Base-by-base conservation (phyloP, 257 asterid species). In the Capsicum rhomboideum region DNA sequence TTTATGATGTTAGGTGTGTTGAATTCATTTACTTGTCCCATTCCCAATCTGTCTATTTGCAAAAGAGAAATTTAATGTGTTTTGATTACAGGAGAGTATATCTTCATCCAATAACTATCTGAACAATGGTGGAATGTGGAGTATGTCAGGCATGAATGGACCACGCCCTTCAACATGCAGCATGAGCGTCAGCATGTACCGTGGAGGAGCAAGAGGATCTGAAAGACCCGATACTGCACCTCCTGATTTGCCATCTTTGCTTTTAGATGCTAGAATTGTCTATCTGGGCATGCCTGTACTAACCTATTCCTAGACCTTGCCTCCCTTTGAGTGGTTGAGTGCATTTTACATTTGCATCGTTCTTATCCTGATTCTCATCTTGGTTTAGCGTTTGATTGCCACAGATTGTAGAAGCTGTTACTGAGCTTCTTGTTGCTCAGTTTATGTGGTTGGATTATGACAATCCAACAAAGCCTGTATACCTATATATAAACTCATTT, bases 221-320 rank as follows among this genome's bases (percentile, higher is more conserved):
- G 95, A 94, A 84, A 89, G 97, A 85, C 95, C 95, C 14, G 87
- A 92, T 88, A 90, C 90, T 83, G 95, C 93, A 67, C 98, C 99
- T 85, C 98, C 98, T 68, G 99, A 97, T 91, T 89, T 95, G 93
- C 98, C 98, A 46, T 93, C 99, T 53, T 84, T 91, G 89, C 97
- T 97, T 87, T 90, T 97, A 87, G 97, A 97, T 88, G 91, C 97
- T 85, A 92, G 98, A 53, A 93, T 97, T 89, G 97, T 97, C 88
- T 95, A 92, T 89, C 90, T 97, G 40, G 98, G 98, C 86, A 92
- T 97, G 99, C 99, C 98, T 31, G 99, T 97, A 94, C 20, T 86
- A 71, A 82, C 71, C 84, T 82, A 59, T 88, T 56, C 80, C 82
- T 63, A 12, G 52, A 53, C 58, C 52, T 69, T 71, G 71, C 54